Evolutionary conservation across 306 rosid species (phyloP).

Genomic region (Ormosia semicastrata): DNA sequence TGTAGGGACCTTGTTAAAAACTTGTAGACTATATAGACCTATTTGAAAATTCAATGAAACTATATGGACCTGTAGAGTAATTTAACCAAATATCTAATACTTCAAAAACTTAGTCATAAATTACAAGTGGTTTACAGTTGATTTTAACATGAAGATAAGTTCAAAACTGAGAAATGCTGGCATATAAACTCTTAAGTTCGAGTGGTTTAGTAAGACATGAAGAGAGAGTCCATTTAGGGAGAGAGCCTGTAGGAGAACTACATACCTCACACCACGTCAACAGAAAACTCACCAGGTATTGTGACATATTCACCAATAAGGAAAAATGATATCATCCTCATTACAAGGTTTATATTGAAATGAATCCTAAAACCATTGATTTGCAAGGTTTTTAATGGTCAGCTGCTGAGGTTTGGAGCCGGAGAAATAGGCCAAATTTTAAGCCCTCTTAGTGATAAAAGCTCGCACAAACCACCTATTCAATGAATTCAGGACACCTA

Average conservation of each 20-base stretch:
- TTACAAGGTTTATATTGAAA: too few relatives aligned
- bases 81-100: not conserved
- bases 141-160: not conserved
- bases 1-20: not conserved
- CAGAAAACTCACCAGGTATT: too few relatives aligned
- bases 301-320: too few relatives aligned
- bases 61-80: not conserved
- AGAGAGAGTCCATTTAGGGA: not conserved
- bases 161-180: not conserved
- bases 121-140: not conserved
- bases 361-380: too few relatives aligned
- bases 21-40: not conserved
- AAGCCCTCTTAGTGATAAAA: too few relatives aligned
- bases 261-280: not conserved
- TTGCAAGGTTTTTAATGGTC: too few relatives aligned
- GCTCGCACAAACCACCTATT: too few relatives aligned
- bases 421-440: too few relatives aligned
- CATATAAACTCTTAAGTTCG: not conserved
- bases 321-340: too few relatives aligned
- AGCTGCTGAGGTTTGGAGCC: too few relatives aligned
- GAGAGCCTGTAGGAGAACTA: not conserved
- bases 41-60: too few relatives aligned
- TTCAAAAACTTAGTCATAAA: not conserved
- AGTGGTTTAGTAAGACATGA: not conserved
- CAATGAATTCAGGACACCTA: too few relatives aligned